phyloP scores from a whole-genome alignment of 2,329 filamentous ascomycete species.

The Scedosporium minutisporum region DNA sequence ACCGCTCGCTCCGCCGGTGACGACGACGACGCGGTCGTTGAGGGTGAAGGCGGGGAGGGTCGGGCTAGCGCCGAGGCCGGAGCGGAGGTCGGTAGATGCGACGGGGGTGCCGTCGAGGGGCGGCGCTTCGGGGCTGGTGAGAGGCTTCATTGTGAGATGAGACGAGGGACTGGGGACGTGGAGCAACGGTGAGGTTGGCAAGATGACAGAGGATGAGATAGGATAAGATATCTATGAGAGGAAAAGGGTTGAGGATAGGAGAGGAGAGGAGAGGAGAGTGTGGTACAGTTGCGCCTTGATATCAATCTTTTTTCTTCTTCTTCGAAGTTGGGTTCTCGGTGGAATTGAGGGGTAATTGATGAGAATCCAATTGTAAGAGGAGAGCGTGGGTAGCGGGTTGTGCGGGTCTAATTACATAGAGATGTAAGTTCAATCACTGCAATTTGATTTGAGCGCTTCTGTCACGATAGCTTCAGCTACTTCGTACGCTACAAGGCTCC shows the following conservation, averaged over 20 bases:
- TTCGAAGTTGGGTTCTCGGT: not conserved
- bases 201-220: not conserved
- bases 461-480: too few species aligned
- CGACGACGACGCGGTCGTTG: slow-evolving; percentile 78
- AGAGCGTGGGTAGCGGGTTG: not conserved
- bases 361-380: too few species aligned
- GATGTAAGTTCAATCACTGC: too few species aligned
- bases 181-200: too few species aligned
- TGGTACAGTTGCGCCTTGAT: not conserved
- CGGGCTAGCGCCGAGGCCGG: slow-evolving; percentile 28
- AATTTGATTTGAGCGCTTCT: too few species aligned
- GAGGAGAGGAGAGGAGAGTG: not conserved
- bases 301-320: not conserved
- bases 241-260: not conserved
- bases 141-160: not conserved
- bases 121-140: not conserved
- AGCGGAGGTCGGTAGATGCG: not conserved
- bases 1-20: slow-evolving; percentile 83
- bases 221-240: not conserved
- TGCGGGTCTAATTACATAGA: not conserved
- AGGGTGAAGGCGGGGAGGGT: slow-evolving; percentile 81
- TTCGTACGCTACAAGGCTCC: too few species aligned
- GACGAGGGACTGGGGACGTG: not conserved
- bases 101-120: not conserved
- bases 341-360: not conserved